Evolutionary conservation across 2,329 filamentous ascomycete species (phyloP), one percentile per base, ranked within the genome.

Genomic region (Exophiala oligosperma): DNA sequence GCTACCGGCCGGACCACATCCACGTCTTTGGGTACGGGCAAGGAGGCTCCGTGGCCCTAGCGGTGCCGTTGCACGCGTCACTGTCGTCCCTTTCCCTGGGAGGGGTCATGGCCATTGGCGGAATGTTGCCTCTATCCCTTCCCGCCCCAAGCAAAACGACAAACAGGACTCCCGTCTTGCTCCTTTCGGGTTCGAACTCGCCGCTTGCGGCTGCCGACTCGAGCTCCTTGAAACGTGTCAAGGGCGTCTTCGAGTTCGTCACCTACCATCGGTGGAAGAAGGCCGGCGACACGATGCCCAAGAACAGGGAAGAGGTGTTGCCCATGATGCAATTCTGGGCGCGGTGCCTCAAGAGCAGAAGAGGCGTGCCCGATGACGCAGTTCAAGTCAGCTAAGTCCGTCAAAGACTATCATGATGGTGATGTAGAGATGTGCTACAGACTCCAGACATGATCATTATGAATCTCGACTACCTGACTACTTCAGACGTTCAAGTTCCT

Each of bases 301-400:
- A 80, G 47, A 88, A 81, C 70, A 81, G 88, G 53, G 91, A 95
- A 9, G 92, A 97, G 79, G 92, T 95, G 82, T 70, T 92, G 68
- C 92, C 92, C 0, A 82, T 97, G 60, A 97, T 97, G 91, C 84
- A 88, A 69, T 97, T 87, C 71, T 82, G 79, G 65, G 76, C 74
- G 23, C 68, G 74, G 37, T 67, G 73, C 49, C 64, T 79, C 59
- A 70, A 71, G 57, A 79, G 76, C 68, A 70, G 72, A 57, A 70
- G 73, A 53, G 77, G 77, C 32, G 76, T 79, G 41, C 77, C 76
- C 0, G 75, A 76, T 62, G 77, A 74, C 2, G 75, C 73, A 66
- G 66, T 79, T 37, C 76, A 79, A 63, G 66, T 79, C 35, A 58
- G 35, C 52, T 62, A 49, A 55, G 37, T 24, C 21, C n/a, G 21